These are phyloP conservation scores for Parathielavia appendiculata DNA, from an alignment of 495 filamentous ascomycete species.

Conservation along the genomic window DNA sequence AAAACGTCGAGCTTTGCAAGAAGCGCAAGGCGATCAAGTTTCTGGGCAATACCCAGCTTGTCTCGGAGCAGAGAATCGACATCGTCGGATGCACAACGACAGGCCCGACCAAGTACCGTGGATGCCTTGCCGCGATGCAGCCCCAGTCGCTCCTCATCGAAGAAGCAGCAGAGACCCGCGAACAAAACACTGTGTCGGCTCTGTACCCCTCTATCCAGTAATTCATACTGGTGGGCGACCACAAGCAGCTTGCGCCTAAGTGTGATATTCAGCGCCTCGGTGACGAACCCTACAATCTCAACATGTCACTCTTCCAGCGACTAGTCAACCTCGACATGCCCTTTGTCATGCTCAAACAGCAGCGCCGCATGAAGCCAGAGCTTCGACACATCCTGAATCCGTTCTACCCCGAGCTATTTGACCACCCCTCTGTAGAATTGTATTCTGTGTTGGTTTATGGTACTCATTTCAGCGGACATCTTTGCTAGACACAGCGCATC, in stretches of 20 bases:
- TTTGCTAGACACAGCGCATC: background rate
- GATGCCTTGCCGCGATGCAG: slow-evolving; percentile 60
- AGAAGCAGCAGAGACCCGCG: slow-evolving; percentile 54
- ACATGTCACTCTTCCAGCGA: slow-evolving; percentile 52
- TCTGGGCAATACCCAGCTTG: slow-evolving; percentile 30
- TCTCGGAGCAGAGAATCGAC: slow-evolving; percentile 28
- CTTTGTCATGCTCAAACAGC: slow-evolving; percentile 56
- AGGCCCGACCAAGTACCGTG: slow-evolving; percentile 83
- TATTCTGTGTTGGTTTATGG: background rate
- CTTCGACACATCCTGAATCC: slow-evolving; percentile 56
- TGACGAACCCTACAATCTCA: slow-evolving; percentile 60
- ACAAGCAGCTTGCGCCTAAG: slow-evolving; percentile 49
- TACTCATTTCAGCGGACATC: background rate
- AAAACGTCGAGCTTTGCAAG: slow-evolving; percentile 29
- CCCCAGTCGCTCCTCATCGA: slow-evolving; percentile 57
- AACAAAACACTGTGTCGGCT: slow-evolving; percentile 51
- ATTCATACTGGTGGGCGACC: slow-evolving; percentile 54
- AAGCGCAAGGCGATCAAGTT: slow-evolving; percentile 32
- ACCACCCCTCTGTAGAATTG: slow-evolving; percentile 62
- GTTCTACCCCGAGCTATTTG: slow-evolving; percentile 62
- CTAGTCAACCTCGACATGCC: slow-evolving; percentile 64
- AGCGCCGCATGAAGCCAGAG: slow-evolving; percentile 69
- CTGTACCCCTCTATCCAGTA: slow-evolving; percentile 51
- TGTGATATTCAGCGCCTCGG: slow-evolving; percentile 58
- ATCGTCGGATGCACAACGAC: slow-evolving; percentile 55